A percentile compares a stretch with the other conserved stretches of the same genome.
Conservation (phyloP, 2,329 filamentous ascomycete species). For the Claviceps quebecensis region DNA sequence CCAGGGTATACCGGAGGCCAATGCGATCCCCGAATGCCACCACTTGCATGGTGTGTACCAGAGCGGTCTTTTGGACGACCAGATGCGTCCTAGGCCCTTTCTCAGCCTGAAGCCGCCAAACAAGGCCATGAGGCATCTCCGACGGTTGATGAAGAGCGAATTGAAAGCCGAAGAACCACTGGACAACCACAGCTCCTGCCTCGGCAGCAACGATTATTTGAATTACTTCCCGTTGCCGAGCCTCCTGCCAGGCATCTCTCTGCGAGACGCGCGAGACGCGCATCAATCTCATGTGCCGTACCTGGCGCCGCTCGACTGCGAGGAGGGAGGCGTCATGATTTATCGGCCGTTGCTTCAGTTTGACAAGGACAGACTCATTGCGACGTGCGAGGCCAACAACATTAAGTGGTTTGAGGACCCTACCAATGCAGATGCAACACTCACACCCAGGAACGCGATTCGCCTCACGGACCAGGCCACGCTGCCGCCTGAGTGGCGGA, state of each 20-base stretch:
- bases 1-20: constrained; percentile 49
- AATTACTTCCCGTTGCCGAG: constrained; percentile 11
- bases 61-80: constrained; percentile 44
- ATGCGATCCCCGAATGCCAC: constrained; percentile 71
- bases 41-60: constrained; percentile 58
- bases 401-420: constrained; percentile 71
- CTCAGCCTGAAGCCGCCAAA: constrained; percentile 23
- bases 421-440: constrained; percentile 64
- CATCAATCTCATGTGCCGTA: constrained; percentile 15
- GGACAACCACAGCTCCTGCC: constrained; percentile 6
- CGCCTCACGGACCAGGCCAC: constrained; percentile 46
- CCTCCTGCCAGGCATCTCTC: constrained; percentile 8
- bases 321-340: constrained; percentile 51
- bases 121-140: constrained; percentile 17
- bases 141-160: constrained; percentile 16
- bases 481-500: constrained; percentile 58
- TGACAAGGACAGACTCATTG: constrained; percentile 57
- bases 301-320: constrained; percentile 27
- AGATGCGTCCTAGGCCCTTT: constrained; percentile 20
- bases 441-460: constrained; percentile 72
- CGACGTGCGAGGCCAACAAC: constrained; percentile 54
- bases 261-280: constrained; percentile 3
- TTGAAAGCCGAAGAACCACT: constrained; percentile 11
- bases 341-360: constrained; percentile 59
- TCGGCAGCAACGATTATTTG: constrained; percentile 12